Evolutionary conservation across 139 green algal species (phyloP).

Genomic region (Astrephomene gubernaculifera): DNA sequence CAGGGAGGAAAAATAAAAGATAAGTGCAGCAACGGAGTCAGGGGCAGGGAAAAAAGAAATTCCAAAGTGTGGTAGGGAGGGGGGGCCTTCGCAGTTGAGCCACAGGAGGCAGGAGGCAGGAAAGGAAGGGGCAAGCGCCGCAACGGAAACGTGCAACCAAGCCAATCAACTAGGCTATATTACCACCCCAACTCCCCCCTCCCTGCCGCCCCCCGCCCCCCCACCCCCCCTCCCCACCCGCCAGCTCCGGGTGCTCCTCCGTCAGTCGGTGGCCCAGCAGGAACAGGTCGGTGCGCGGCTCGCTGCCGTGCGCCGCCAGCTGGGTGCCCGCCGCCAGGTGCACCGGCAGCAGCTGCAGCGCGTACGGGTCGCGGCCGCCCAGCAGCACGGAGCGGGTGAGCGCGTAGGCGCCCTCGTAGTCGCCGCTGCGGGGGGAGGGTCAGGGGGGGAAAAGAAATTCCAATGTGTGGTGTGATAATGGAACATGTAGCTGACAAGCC

Average conservation of each 20-base stretch:
- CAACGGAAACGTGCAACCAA: not conserved
- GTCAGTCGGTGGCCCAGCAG: slow-evolving; percentile 79
- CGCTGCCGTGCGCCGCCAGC: slow-evolving; percentile 61
- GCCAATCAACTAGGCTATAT: too few species aligned
- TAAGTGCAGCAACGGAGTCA: too few species aligned
- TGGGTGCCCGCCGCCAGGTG: slow-evolving; percentile 86
- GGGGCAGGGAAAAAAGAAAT: too few species aligned
- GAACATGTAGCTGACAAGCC: too few species aligned
- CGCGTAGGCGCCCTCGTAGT: slow-evolving; percentile 37
- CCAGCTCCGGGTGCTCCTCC: slow-evolving; percentile 86
- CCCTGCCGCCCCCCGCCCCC: not conserved
- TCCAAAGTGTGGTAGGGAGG: too few species aligned
- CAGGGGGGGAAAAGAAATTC: too few species aligned
- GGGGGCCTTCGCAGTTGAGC: too few species aligned
- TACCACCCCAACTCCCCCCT: not conserved
- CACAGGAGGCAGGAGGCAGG: too few species aligned
- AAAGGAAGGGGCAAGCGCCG: not conserved
- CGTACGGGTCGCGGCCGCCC: slow-evolving; percentile 76
- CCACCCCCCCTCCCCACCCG: slow-evolving; percentile 53
- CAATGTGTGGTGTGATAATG: too few species aligned
- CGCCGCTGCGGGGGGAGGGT: slow-evolving; percentile 13
- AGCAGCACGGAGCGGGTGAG: slow-evolving; percentile 76
- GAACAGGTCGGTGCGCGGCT: slow-evolving; percentile 22
- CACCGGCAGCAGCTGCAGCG: slow-evolving; percentile 70
- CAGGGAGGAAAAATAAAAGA: not conserved